Evolutionary conservation across 2,329 filamentous ascomycete species (phyloP).

Genomic region (Fusarium robinianum): DNA sequence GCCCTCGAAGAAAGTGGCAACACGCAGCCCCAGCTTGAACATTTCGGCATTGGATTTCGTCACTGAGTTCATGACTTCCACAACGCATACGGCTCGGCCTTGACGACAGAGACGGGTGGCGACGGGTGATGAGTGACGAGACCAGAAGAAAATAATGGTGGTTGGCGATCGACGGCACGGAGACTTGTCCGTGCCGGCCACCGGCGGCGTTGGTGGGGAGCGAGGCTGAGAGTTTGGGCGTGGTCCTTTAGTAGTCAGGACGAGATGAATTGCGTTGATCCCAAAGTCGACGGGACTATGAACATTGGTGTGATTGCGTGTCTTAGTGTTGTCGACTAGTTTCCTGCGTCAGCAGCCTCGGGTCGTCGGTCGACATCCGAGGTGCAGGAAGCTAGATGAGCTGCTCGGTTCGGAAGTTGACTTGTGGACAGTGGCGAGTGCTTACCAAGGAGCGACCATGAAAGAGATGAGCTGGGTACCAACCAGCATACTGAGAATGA

Average conservation of each 20-base stretch:
- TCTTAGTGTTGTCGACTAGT: conserved; percentile 29
- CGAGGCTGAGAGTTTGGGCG: conserved; percentile 34
- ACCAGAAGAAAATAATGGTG: conserved; percentile 32
- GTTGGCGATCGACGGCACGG: conserved; percentile 29
- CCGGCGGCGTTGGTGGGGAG: conserved; percentile 21
- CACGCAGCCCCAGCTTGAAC: conserved; percentile 37
- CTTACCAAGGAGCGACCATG: too few relatives aligned
- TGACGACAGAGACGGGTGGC: conserved; percentile 36
- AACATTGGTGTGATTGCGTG: conserved; percentile 37
- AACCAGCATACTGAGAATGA: too few relatives aligned
- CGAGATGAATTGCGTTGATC: conserved; percentile 46
- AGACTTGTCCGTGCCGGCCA: conserved; percentile 12
- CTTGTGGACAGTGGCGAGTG: background rate
- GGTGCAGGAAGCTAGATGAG: background rate
- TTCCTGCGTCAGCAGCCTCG: conserved; percentile 8
- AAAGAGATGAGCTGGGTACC: too few relatives aligned
- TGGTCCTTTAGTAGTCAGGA: conserved; percentile 45
- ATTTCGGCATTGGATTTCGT: conserved; percentile 41
- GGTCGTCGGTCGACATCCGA: background rate
- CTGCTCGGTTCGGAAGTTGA: background rate
- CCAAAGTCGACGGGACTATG: conserved; percentile 34
- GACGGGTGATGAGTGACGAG: conserved; percentile 37
- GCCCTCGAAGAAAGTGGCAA: conserved; percentile 33
- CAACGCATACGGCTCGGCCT: conserved; percentile 32
- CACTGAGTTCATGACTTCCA: conserved; percentile 33